phyloP scores from a whole-genome alignment of 2,329 filamentous ascomycete species.

The Trichoderma gracile region DNA sequence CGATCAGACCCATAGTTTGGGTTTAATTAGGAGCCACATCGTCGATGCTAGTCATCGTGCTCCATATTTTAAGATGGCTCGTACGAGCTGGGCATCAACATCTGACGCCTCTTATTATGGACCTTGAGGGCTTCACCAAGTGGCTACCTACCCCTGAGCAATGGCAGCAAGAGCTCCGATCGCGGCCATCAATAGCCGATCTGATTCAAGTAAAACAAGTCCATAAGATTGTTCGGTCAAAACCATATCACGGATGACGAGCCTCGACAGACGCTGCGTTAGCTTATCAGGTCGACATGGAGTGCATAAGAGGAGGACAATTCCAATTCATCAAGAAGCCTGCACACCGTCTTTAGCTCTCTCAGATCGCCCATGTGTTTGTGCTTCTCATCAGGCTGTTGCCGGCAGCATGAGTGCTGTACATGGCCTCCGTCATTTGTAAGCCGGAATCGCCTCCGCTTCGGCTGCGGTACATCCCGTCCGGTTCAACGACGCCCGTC shows the following conservation, averaged over 20 bases:
- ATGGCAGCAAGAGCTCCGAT: conserved; percentile 11
- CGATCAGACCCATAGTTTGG: not conserved
- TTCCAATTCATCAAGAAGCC: not conserved
- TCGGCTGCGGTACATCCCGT: not conserved
- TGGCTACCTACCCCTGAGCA: not conserved
- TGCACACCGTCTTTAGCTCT: not conserved
- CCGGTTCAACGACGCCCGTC: not conserved
- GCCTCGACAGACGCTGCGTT: not conserved
- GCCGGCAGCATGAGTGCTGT: not conserved
- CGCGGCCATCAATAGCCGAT: conserved; percentile 13
- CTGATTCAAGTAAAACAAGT: not conserved
- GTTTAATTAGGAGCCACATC: conserved; percentile 5
- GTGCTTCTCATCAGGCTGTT: not conserved
- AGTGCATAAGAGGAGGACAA: not conserved
- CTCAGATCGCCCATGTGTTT: no score
- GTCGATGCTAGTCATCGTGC: not conserved
- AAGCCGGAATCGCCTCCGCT: not conserved
- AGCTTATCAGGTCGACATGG: not conserved
- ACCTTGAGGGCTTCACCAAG: not conserved
- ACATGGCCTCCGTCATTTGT: not conserved
- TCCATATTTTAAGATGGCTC: conserved; percentile 7
- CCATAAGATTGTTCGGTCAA: not conserved
- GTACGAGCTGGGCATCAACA: conserved; percentile 3
- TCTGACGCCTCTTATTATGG: not conserved
- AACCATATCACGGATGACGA: not conserved